phyloP scores from a whole-genome alignment of 1,139 yeast species.

The Geotrichum klebahnii region DNA sequence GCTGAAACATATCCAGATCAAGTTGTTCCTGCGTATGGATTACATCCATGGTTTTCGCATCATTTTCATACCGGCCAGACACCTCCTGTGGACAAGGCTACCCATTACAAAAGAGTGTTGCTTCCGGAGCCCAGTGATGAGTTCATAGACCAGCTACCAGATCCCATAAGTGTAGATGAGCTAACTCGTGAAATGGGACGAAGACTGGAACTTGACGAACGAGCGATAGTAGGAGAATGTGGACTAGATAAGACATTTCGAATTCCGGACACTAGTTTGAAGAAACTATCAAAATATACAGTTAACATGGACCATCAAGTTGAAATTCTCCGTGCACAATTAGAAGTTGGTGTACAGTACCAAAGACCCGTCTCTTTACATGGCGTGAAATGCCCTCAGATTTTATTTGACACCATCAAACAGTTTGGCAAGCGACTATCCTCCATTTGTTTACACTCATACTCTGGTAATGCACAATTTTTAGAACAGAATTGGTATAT shows the following conservation, averaged over 20 bases:
- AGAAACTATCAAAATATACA: slow-evolving; percentile 41
- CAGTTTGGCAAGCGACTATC: slow-evolving; percentile 27
- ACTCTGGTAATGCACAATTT: slow-evolving; percentile 70
- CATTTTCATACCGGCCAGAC: slow-evolving; percentile 43
- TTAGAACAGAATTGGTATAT: slow-evolving; percentile 54
- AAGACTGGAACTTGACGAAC: slow-evolving; percentile 34
- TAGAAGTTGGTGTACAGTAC: slow-evolving; percentile 51
- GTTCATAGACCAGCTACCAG: slow-evolving; percentile 54
- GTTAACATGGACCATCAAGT: slow-evolving; percentile 66
- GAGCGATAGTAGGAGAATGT: slow-evolving; percentile 67
- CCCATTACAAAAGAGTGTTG: slow-evolving; percentile 57
- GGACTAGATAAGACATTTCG: slow-evolving; percentile 80
- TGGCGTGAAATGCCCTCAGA: slow-evolving; percentile 75
- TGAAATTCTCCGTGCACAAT: slow-evolving; percentile 48
- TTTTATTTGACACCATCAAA: slow-evolving; percentile 47
- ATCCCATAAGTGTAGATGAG: slow-evolving; percentile 48
- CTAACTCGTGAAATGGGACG: slow-evolving; percentile 41
- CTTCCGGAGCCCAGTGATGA: slow-evolving; percentile 42
- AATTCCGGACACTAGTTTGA: slow-evolving; percentile 51
- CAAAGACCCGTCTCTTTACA: slow-evolving; percentile 66
- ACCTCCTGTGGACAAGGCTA: slow-evolving; percentile 27
- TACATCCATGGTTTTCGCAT: slow-evolving; percentile 91
- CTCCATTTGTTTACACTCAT: slow-evolving; percentile 69
- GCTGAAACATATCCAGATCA: slow-evolving; percentile 34
- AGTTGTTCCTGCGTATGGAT: slow-evolving; percentile 65